Percentiles rank a stretch among this genome's conserved stretches.
Evolutionary conservation across 2,329 filamentous ascomycete genomes (phyloP).

Genomic region (Trichoderma guizhouense): DNA sequence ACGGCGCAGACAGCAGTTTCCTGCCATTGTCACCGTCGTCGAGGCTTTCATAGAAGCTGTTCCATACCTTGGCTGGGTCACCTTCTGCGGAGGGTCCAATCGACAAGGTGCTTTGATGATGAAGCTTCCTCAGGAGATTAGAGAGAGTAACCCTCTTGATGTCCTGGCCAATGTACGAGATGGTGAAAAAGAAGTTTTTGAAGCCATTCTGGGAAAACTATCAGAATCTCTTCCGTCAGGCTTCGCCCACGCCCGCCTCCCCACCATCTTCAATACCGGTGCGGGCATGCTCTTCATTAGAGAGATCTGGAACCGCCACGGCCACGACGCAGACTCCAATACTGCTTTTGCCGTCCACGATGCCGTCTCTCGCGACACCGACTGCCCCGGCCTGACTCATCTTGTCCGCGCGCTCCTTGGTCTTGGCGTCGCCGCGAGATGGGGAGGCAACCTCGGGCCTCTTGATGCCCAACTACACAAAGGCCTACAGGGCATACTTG

Average conservation of each 20-base stretch:
- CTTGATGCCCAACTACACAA: conserved; percentile 44
- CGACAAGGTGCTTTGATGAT: conserved; percentile 79
- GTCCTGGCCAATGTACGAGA: conserved; percentile 30
- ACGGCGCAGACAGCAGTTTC: conserved; percentile 74
- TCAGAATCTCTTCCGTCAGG: conserved; percentile 41
- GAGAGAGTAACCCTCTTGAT: conserved; percentile 62
- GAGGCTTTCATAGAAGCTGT: conserved; percentile 67
- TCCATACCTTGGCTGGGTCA: conserved; percentile 67
- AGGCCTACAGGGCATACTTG: conserved; percentile 42
- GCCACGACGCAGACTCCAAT: conserved; percentile 50
- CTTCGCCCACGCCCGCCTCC: conserved; percentile 36
- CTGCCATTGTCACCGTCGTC: conserved; percentile 79
- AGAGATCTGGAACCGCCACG: conserved; percentile 51
- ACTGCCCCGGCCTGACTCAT: conserved; percentile 72
- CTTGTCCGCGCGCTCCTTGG: conserved; percentile 67
- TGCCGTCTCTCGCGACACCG: conserved; percentile 65
- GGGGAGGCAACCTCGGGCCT: conserved; percentile 60
- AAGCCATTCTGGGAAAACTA: conserved; percentile 39
- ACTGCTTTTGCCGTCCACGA: conserved; percentile 69
- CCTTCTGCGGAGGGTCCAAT: conserved; percentile 85
- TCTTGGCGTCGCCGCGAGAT: conserved; percentile 69
- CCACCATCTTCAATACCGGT: conserved; percentile 42
- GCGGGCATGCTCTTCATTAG: conserved; percentile 45
- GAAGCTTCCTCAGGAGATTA: conserved; percentile 56
- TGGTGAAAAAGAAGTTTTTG: conserved; percentile 31